These are phyloP conservation scores for Phialophora expanda DNA, from an alignment of 2,329 filamentous ascomycete species.

Conservation along the genomic window DNA sequence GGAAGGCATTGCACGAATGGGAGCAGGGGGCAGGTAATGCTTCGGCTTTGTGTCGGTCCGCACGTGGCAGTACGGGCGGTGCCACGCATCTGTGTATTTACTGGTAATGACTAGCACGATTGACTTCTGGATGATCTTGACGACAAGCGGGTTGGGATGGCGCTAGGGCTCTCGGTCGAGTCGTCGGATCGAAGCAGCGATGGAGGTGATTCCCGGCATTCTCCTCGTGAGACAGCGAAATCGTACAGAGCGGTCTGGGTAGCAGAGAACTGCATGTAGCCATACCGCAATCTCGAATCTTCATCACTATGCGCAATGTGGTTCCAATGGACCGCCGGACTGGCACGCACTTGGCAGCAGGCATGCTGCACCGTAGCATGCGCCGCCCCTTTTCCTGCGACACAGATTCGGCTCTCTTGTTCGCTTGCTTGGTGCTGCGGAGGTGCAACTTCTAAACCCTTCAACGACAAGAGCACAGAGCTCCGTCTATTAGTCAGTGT, in stretches of 20 bases:
- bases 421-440: neutral
- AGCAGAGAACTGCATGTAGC: neutral
- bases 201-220: neutral
- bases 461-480: neutral
- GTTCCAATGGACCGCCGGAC: neutral
- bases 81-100: conserved; percentile 4
- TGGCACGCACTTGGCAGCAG: neutral
- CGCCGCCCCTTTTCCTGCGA: too few relatives aligned
- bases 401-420: neutral
- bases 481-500: neutral
- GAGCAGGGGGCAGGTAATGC: conserved; percentile 36
- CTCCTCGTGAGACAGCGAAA: neutral
- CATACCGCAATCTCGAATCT: neutral
- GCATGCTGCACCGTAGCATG: neutral
- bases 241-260: neutral
- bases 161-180: neutral
- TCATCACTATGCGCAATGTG: neutral
- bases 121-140: conserved; percentile 24
- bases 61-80: neutral
- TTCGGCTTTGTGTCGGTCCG: neutral
- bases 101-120: conserved; percentile 30
- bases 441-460: neutral
- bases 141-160: conserved; percentile 11
- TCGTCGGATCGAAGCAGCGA: neutral
- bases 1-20: conserved; percentile 44